Evolutionary conservation across 257 asterid species (phyloP).

Genomic region (Penstemon davidsonii): DNA sequence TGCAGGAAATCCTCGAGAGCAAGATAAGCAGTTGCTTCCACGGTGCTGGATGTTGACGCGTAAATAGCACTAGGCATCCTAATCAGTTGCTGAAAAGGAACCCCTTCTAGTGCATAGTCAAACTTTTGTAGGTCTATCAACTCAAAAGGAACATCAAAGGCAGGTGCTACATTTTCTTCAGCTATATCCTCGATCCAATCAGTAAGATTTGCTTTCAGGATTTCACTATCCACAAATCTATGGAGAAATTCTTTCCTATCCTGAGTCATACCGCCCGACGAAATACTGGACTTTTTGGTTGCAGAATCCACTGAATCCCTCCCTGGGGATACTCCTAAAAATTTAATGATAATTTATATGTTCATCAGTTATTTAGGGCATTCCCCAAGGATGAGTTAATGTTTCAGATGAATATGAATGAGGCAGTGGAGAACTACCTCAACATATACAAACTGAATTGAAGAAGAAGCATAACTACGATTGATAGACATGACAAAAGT

Average conservation of each 20-base stretch:
- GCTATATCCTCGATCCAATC: constrained; percentile 62
- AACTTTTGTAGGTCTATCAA: constrained; percentile 90
- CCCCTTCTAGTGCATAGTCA: constrained; percentile 90
- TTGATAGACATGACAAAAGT: not conserved
- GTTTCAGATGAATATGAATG: not conserved
- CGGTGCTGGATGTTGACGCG: constrained; percentile 64
- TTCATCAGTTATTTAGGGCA: not conserved
- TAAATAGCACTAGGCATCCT: constrained; percentile 91
- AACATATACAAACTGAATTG: constrained; percentile 8
- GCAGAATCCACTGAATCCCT: constrained; percentile 75
- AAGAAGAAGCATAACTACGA: not conserved
- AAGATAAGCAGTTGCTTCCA: constrained; percentile 78
- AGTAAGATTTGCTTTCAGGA: constrained; percentile 48
- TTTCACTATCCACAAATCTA: constrained; percentile 71
- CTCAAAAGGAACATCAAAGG: constrained; percentile 83
- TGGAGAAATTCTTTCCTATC: constrained; percentile 81
- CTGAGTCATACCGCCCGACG: constrained; percentile 67
- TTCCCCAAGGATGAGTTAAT: not conserved
- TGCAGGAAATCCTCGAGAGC: constrained; percentile 94
- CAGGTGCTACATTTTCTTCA: constrained; percentile 33
- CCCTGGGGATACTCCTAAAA: constrained; percentile 71
- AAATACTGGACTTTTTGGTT: constrained; percentile 65
- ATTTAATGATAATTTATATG: not conserved
- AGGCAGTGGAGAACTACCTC: not conserved
- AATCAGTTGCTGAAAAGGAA: constrained; percentile 81